phyloP scores from a whole-genome alignment of 2,329 filamentous ascomycete species.

The Trichoderma breve region DNA sequence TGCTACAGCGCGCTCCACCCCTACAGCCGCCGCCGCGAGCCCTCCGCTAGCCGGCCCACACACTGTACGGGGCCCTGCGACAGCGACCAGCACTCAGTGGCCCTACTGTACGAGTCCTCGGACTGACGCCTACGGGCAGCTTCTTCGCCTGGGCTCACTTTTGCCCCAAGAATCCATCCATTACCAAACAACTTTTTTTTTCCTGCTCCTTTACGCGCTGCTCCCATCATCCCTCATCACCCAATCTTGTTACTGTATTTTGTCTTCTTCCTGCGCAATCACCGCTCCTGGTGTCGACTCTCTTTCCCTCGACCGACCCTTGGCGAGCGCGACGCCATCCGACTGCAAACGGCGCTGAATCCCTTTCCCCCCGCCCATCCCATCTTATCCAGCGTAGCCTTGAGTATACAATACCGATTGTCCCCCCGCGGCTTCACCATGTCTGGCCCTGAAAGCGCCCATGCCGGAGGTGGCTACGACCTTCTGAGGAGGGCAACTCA shows the following conservation, averaged over 20 bases:
- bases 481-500: conserved; percentile 60
- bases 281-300: not conserved
- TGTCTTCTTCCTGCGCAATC: conserved; percentile 5
- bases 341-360: conserved; percentile 1
- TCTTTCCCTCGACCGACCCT: conserved; percentile 8
- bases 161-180: conserved; percentile 19
- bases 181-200: conserved; percentile 16
- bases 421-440: conserved; percentile 35
- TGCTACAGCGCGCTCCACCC: conserved; percentile 11
- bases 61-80: conserved; percentile 18
- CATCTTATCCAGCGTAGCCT: conserved; percentile 4
- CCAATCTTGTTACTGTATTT: conserved; percentile 6
- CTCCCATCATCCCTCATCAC: conserved; percentile 6
- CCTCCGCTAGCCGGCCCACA: conserved; percentile 14
- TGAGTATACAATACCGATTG: not conserved
- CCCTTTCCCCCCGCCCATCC: conserved; percentile 11
- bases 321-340: conserved; percentile 21
- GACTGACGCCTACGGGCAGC: conserved; percentile 5
- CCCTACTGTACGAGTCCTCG: not conserved
- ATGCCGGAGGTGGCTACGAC: conserved; percentile 50
- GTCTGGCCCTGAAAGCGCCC: conserved; percentile 48
- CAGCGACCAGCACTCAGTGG: not conserved
- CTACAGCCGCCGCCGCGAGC: conserved; percentile 8
- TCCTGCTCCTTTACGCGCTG: not conserved
- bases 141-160: conserved; percentile 13